Base-by-base conservation (phyloP, 2,329 filamentous ascomycete genomes). In the Coleophoma cylindrospora region DNA sequence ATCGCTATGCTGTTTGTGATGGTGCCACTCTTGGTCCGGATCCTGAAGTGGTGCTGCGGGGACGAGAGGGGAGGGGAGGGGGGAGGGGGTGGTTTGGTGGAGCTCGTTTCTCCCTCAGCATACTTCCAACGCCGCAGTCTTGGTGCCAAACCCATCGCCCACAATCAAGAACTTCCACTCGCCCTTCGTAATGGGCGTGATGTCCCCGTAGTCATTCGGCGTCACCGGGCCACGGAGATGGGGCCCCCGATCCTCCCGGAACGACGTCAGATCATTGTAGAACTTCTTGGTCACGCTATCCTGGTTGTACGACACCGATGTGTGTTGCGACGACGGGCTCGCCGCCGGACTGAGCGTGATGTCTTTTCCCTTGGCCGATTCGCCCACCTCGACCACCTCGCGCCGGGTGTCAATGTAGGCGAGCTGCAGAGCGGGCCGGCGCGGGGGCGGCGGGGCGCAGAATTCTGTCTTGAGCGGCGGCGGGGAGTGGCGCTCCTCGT, bases 161-260 rank as follows among this genome's bases (percentile, higher is more conserved):
- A 59, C 58, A 68, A 82, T 79, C 56, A 85, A 63, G 59, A 80
- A 80, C 0, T 79, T 77, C 81, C 81, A 85, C 64, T 84, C 81
- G 5, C 78, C 78, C 38, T 77, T 71, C 9, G 81, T 84, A 21
- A 79, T 74, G 6, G 81, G 81, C 45, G 79, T 83, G 49, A 84
- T 79, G 59, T 85, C 81, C 17, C 81, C 80, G 54, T 78, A 80
- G 8, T 69, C 74, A 54, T 83, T 81, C 1, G 80, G 81, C 50
- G 81, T 84, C 66, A 69, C 64, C 1, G 80, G 75, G 0, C 76
- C 79, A 17, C 73, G 55, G 44, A 51, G 61, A 58, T 63, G 60
- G 1, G 63, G 62, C 1, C 62, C 61, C 15, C 56, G 48, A 52
- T 63, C 60, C 38, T 59, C 56, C 15, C 33, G 48, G 34, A 57